Evolutionary conservation across 169 alveolate species (phyloP).

Genomic region (Ichthyophthirius multifiliis): DNA sequence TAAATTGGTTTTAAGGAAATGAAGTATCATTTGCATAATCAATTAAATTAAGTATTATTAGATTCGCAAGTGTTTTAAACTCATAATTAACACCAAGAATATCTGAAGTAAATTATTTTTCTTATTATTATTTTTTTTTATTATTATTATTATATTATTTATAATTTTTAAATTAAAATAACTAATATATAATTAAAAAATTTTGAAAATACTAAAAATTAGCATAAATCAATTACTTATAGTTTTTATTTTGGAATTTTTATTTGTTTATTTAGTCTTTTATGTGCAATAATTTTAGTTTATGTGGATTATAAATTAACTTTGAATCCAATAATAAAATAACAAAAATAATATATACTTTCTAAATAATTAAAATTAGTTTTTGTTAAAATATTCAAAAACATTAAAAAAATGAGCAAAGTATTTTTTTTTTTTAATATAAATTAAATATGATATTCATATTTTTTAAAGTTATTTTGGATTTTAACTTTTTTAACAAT

Average conservation of each 20-base stretch:
- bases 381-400: too few species aligned
- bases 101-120: conserved; percentile 8
- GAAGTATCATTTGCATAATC: conserved; percentile 23
- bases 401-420: neutral
- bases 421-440: neutral
- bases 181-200: neutral
- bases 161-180: neutral
- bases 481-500: neutral
- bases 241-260: neutral
- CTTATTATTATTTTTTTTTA: too few species aligned
- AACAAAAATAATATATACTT: neutral
- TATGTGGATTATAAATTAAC: neutral
- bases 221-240: neutral
- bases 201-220: too few species aligned
- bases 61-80: conserved; percentile 18
- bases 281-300: neutral
- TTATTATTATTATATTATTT: neutral
- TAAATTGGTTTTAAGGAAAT: conserved; percentile 19
- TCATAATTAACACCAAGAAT: conserved; percentile 12
- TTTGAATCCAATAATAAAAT: neutral
- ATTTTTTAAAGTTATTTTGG: conserved; percentile 1
- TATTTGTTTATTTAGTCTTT: neutral
- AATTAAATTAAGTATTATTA: conserved; percentile 11
- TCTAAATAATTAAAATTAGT: too few species aligned
- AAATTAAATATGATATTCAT: neutral